Evolutionary conservation across 441 rosid genomes (phyloP).

Genomic region (Pelargonium australe): DNA sequence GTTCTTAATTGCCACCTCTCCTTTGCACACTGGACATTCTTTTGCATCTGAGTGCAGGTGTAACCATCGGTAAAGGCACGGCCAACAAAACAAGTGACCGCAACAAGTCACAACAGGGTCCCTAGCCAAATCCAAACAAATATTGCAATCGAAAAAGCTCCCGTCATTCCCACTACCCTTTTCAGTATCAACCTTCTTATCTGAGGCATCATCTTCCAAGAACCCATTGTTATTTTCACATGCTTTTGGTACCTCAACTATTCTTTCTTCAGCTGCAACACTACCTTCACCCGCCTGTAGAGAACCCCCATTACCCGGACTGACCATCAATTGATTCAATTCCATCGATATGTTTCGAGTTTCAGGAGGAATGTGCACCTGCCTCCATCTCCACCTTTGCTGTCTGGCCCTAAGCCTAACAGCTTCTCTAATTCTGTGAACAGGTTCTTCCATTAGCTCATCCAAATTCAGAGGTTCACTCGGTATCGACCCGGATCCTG

Average conservation of each 20-base stretch:
- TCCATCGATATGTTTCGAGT: conserved; percentile 53
- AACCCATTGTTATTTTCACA: conserved; percentile 67
- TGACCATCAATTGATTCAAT: conserved; percentile 45
- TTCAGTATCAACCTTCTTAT: conserved; percentile 54
- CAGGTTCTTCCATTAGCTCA: conserved; percentile 45
- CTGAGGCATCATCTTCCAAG: conserved; percentile 40
- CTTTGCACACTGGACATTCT: conserved; percentile 93
- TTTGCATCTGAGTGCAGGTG: conserved; percentile 70
- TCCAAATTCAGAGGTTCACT: conserved; percentile 53
- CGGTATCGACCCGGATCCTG: conserved; percentile 37
- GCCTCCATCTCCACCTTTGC: conserved; percentile 56
- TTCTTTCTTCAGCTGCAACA: conserved; percentile 66
- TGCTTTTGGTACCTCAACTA: conserved; percentile 46
- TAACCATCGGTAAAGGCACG: conserved; percentile 78
- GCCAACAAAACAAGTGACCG: conserved; percentile 95
- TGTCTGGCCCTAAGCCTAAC: conserved; percentile 42
- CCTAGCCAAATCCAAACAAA: conserved; percentile 79
- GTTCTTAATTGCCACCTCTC: conserved; percentile 67
- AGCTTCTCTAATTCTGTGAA: conserved; percentile 53
- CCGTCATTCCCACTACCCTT: conserved; percentile 57
- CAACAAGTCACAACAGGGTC: conserved; percentile 96
- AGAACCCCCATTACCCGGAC: conserved; percentile 38
- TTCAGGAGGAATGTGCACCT: conserved; percentile 38
- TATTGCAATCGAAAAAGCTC: conserved; percentile 80
- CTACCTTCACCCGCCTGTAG: conserved; percentile 92